These are phyloP conservation scores for Parachaetomium inaequale DNA, from an alignment of 495 filamentous ascomycete genomes.

Conservation along the genomic window DNA sequence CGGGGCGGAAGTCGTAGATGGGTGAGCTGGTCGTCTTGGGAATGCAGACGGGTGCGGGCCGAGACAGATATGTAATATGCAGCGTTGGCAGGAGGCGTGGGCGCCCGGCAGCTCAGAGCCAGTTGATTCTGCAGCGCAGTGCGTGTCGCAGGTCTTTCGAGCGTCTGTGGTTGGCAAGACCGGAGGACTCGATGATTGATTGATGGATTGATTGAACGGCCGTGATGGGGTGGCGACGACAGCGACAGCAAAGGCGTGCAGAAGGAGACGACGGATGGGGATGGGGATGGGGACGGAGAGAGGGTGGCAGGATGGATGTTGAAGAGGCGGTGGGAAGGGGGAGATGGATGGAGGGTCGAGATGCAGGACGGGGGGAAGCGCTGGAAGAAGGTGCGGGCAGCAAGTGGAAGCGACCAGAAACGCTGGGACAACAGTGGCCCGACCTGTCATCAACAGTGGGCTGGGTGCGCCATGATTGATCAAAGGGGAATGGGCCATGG, in stretches of 20 bases:
- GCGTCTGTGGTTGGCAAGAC: not conserved
- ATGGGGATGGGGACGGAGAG: not conserved
- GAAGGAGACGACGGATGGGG: constrained; percentile 25
- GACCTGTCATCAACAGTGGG: constrained; percentile 29
- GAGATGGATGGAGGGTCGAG: constrained; percentile 6
- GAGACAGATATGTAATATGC: not conserved
- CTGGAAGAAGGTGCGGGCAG: constrained; percentile 34
- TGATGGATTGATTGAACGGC: constrained; percentile 19
- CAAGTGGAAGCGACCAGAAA: constrained; percentile 35
- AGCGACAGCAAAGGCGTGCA: constrained; percentile 34
- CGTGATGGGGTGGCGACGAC: constrained; percentile 19
- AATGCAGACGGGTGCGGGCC: not conserved
- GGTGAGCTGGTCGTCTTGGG: constrained; percentile 9
- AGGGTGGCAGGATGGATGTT: constrained; percentile 11
- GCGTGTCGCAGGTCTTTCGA: constrained; percentile 15
- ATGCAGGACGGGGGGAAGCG: constrained; percentile 23
- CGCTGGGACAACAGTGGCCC: constrained; percentile 25
- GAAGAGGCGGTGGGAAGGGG: constrained; percentile 15
- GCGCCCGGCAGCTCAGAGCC: constrained; percentile 23
- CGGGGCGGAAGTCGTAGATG: constrained; percentile 7
- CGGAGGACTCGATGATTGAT: not conserved
- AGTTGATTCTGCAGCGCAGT: constrained; percentile 19
- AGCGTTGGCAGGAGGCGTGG: not conserved
- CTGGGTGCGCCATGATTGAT: constrained; percentile 29
- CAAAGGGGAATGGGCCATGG: constrained; percentile 28